phyloP scores from a whole-genome alignment of 805 yeast genomes.

The Starmerella ratchasimensis region DNA sequence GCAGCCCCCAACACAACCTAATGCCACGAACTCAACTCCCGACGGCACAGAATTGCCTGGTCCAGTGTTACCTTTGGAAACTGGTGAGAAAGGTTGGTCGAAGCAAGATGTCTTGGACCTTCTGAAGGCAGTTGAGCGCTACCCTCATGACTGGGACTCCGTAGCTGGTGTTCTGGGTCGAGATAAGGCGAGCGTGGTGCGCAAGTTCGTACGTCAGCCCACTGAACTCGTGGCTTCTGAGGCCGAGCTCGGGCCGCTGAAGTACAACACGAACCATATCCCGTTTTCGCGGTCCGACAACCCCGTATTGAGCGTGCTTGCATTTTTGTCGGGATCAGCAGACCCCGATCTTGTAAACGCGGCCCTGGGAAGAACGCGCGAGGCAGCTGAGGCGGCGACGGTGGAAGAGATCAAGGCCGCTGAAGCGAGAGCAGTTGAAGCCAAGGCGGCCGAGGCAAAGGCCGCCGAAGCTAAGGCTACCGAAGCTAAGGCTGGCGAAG shows the following conservation, averaged over 20 bases:
- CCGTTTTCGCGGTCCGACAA: slow-evolving; percentile 80
- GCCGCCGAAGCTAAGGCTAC: neutral
- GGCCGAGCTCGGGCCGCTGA: slow-evolving; percentile 52
- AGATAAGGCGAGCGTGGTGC: slow-evolving; percentile 61
- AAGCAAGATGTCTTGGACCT: slow-evolving; percentile 46
- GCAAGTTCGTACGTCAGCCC: slow-evolving; percentile 54
- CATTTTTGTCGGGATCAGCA: slow-evolving; percentile 72
- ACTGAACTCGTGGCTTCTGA: slow-evolving; percentile 66
- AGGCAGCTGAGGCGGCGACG: neutral
- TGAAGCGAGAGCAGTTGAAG: neutral
- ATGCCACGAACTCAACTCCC: too few relatives aligned
- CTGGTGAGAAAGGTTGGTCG: slow-evolving; percentile 41
- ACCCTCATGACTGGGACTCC: slow-evolving; percentile 65
- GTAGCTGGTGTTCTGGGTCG: slow-evolving; percentile 51
- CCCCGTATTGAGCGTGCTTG: slow-evolving; percentile 85
- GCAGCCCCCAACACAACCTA: too few relatives aligned
- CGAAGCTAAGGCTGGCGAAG: neutral
- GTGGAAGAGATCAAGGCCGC: neutral
- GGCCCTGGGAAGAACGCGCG: slow-evolving; percentile 37
- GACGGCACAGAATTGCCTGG: neutral
- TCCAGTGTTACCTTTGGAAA: neutral
- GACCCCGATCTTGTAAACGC: slow-evolving; percentile 78
- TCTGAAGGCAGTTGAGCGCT: slow-evolving; percentile 47
- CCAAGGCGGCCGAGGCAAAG: neutral
- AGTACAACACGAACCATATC: slow-evolving; percentile 59